Evolutionary conservation across 768 basidiomycete species (phyloP), one percentile per base, ranked within the genome.

Genomic region (Hemileccinum impolitum): DNA sequence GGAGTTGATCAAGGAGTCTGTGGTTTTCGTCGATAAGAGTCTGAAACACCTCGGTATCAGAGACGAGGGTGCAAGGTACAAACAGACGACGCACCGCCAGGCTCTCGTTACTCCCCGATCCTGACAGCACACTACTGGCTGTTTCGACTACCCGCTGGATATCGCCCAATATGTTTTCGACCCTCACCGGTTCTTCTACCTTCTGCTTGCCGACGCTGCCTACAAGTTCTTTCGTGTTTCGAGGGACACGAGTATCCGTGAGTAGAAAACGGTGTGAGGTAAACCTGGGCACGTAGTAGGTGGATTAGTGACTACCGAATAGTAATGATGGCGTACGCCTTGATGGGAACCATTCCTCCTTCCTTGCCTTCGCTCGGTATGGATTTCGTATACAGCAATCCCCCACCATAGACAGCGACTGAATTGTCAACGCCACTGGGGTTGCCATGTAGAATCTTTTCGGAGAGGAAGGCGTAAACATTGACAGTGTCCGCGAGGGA

Each of bases 361-460:
- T 84, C 82, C 70, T 74, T 83, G 43, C 78, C 82, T 54, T 87
- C 62, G 11, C 47, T 65, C 17, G 62, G 63, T 23, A 90, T 51
- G 57, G 90, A 74, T 48, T 89, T 81, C 15, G 87, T 90, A 70
- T 95, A 99, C 17, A 85, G 82, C 56, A 98, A 74, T 23, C 93
- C 96, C 41, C 95, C 95, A 17, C 96, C 96, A 61, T 85, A 89
- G 1, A 93, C 88, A 14, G 90, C 79, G 31, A 97, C 91, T 17
- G 94, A 89, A 67, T 99, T 98, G 66, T 99, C 96, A 19, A 99
- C 89, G 9, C 96, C 96, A 59, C 92, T 95, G 3, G 96, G 96
- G 61, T 89, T 98, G 1, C 96, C 96, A 65, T 99, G 96, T 43
- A 97, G 72, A 36, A 99, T 87, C 69, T 98, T 98, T 72, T 99